Base-by-base conservation (phyloP, 441 rosid genomes). In the Geranium incanum region DNA sequence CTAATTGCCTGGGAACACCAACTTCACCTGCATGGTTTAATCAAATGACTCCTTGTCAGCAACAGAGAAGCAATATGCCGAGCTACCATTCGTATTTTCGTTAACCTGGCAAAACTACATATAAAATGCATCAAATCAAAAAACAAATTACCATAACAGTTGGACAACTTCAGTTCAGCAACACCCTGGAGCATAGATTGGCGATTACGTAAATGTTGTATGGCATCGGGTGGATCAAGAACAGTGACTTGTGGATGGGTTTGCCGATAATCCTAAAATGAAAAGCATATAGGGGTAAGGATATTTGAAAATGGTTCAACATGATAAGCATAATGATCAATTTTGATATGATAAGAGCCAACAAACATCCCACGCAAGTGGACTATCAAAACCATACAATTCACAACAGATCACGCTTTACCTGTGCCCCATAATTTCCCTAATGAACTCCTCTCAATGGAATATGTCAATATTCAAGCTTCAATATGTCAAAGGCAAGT, bases 161-260 rank as follows among this genome's bases (percentile, higher is more conserved):
- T 83, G 37, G 85, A 84, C 78, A 92, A 87, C 70, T 88, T 89
- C 90, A 92, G 84, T 67, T 89, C 94, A 74, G 92, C 88, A 69
- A 92, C 93, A 76, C 89, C 88, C 80, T 92, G 95, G 48, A 92
- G 94, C 97, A 92, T 92, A 9, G 90, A 92, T 66, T 92, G 96
- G 68, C 97, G 96, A 79, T 87, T 87, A 68, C 78, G 91, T 64
- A 92, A 74, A 82, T 88, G 95, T 67, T 86, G 91, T 77, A 92
- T 92, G 36, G 97, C 91, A 85, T 85, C 91, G 36, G 96, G 97
- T 68, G 97, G 97, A 86, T 92, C 97, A 43, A 92, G 96, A 75
- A 92, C 94, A 43, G 92, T 88, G 76, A 92, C 93, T 74, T 86
- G 87, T 9, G 92, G 92, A 78, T 90, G 88, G 63, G 87, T 77